Percentiles rank a stretch among this genome's conserved stretches.
Conservation (phyloP, 768 basidiomycete species). For the Suillus clintonianus region DNA sequence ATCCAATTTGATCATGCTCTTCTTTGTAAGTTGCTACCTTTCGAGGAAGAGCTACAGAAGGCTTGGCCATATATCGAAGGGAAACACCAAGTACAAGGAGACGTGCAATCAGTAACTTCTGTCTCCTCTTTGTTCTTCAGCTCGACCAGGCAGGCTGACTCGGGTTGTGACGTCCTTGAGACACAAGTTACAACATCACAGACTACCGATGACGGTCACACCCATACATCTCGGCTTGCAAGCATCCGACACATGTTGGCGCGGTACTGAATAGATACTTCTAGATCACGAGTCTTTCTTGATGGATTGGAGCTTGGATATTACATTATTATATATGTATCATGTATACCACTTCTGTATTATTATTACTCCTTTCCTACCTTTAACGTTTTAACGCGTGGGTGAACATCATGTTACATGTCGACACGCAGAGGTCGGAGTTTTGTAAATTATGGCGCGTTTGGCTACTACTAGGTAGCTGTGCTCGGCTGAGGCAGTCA, state of each 20-base stretch:
- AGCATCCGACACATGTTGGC: slow-evolving; percentile 21
- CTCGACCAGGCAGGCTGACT: slow-evolving; percentile 16
- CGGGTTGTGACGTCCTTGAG: slow-evolving; percentile 23
- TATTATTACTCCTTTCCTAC: not conserved
- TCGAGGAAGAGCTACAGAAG: slow-evolving; percentile 53
- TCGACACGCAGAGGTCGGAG: not conserved
- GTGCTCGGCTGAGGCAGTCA: not conserved
- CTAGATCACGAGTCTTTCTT: not conserved
- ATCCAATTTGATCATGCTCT: slow-evolving; percentile 47
- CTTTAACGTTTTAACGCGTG: not conserved
- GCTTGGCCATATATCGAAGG: slow-evolving; percentile 47
- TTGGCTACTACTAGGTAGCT: not conserved
- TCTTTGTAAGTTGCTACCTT: slow-evolving; percentile 43
- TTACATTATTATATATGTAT: not conserved
- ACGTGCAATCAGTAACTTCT: slow-evolving; percentile 5
- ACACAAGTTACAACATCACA: slow-evolving; percentile 13
- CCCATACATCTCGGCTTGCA: slow-evolving; percentile 24
- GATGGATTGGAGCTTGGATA: not conserved
- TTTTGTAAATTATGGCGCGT: not conserved
- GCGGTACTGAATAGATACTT: slow-evolving; percentile 21
- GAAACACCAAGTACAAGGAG: slow-evolving; percentile 14
- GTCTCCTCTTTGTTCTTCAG: slow-evolving; percentile 15
- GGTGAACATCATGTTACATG: not conserved
- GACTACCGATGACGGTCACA: not conserved
- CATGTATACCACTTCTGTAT: not conserved